Conservation (phyloP, 495 filamentous ascomycete genomes). For the Talaromyces nanjingensis region DNA sequence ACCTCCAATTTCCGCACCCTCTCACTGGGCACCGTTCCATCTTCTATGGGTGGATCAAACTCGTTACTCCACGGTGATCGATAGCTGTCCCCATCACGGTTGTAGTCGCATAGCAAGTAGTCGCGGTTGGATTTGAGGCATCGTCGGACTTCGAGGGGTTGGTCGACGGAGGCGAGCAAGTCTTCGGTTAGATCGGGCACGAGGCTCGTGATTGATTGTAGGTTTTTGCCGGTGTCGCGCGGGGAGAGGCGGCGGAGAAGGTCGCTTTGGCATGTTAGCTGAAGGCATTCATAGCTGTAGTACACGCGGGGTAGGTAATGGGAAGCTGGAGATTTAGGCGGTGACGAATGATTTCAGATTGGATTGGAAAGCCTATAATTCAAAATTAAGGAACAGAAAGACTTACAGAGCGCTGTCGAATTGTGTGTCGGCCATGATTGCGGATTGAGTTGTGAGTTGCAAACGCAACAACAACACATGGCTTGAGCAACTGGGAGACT, state of each 20-base stretch:
- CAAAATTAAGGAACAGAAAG: not conserved
- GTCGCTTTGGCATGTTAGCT: constrained; percentile 52
- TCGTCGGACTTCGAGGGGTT: constrained; percentile 78
- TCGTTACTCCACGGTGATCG: constrained; percentile 97
- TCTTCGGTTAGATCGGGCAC: constrained; percentile 93
- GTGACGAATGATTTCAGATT: not conserved
- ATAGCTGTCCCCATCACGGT: constrained; percentile 96
- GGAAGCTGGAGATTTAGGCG: not conserved
- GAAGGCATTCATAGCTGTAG: not conserved
- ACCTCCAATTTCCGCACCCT: constrained; percentile 89
- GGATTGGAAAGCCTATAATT: not conserved
- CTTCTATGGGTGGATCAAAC: constrained; percentile 83
- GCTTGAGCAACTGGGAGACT: not conserved
- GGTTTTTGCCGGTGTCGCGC: constrained; percentile 77
- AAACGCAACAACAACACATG: not conserved
- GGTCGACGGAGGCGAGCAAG: constrained; percentile 93
- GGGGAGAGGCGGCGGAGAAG: constrained; percentile 97
- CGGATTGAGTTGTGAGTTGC: constrained; percentile 4
- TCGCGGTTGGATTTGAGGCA: constrained; percentile 86
- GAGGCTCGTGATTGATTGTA: constrained; percentile 75
- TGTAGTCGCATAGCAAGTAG: constrained; percentile 99
- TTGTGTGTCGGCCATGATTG: constrained; percentile 47
- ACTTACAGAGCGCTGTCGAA: constrained; percentile 61
- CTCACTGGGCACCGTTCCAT: constrained; percentile 74
- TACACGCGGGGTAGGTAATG: constrained; percentile 20